These are phyloP conservation scores for Lagenidium giganteum DNA, from an alignment of 352 stramenopile genomes.

Conservation along the genomic window DNA sequence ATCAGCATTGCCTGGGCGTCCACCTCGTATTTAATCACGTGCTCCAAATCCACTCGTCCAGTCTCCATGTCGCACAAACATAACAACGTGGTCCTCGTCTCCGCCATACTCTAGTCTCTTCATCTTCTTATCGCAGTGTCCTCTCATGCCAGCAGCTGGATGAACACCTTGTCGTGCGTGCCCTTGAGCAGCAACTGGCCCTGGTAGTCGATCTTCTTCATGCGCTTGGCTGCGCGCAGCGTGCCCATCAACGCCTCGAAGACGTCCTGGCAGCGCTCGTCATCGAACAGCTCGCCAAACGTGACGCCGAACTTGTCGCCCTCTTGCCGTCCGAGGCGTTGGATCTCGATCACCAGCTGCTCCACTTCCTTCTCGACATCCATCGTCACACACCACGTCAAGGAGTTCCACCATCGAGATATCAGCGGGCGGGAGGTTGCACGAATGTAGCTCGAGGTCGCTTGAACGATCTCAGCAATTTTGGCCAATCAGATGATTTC, in stretches of 20 bases:
- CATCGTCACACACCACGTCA: conserved; percentile 8
- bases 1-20: background rate
- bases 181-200: conserved; percentile 83
- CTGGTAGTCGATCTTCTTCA: conserved; percentile 74
- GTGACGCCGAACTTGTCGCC: conserved; percentile 47
- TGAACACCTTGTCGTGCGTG: conserved; percentile 72
- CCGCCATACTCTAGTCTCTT: no score
- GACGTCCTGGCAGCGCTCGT: conserved; percentile 73
- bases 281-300: conserved; percentile 81
- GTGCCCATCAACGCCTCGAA: conserved; percentile 83
- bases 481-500: conserved; percentile 22
- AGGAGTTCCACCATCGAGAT: conserved; percentile 6
- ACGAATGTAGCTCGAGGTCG: conserved; percentile 7
- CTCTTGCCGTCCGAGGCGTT: conserved; percentile 44
- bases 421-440: conserved; percentile 9
- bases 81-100: no score
- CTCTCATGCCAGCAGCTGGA: conserved; percentile 43
- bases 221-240: conserved; percentile 68
- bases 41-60: no score
- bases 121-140: no score
- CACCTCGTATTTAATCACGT: no score
- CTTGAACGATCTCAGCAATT: conserved; percentile 2
- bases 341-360: conserved; percentile 70
- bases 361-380: conserved; percentile 71
- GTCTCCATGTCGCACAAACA: no score